Base-by-base conservation (phyloP, 345 rosid genomes). In the Pugionium dolabratum region DNA sequence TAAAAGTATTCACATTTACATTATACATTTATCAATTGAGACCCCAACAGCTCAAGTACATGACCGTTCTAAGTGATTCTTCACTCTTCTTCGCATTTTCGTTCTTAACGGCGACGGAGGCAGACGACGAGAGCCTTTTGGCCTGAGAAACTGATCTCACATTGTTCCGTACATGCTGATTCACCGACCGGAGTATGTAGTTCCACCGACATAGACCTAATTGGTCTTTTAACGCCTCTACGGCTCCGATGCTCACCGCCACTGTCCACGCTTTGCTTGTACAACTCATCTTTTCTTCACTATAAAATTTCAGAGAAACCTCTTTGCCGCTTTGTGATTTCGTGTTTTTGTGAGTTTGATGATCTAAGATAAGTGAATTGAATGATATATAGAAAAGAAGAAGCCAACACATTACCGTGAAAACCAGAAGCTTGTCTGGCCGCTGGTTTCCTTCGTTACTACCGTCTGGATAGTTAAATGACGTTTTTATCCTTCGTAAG, bases 31-130 rank as follows among this genome's bases (percentile, higher is more conserved):
- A 1, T 70, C 34, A 73, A 9, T 76, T 79, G 7, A 89, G 91
- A 71, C 82, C 91, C 96, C 96, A 89, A 56, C 94, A 89, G 69
- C 94, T 87, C 73, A 89, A 76, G 59, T 71, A 89, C 94, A 89
- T 87, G 59, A 89, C 79, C 1, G 86, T 87, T 69, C 96, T 74
- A 1, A 89, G 77, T 7, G 96, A 85, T 67, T 89, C 94, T 72
- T 89, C 96, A 0, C 85, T 78, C 54, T 76, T 80, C 65, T 78
- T 82, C 0, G 61, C 41, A 75, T 74, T 79, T 39, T 82, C 83
- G 34, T 27, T 64, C 25, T 4, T 42, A 59, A 69, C 41, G 43
- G 49, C 30, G 67, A 67, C 45, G 50, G 60, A 37, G 8, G 58
- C 66, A 69, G 73, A 51, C 0, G 74, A 54, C 8, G 54, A 66